Percentiles rank a stretch among this genome's conserved stretches.
phyloP scores from a whole-genome alignment of 177 flowering plant genomes.

The Tripterygium wilfordii region DNA sequence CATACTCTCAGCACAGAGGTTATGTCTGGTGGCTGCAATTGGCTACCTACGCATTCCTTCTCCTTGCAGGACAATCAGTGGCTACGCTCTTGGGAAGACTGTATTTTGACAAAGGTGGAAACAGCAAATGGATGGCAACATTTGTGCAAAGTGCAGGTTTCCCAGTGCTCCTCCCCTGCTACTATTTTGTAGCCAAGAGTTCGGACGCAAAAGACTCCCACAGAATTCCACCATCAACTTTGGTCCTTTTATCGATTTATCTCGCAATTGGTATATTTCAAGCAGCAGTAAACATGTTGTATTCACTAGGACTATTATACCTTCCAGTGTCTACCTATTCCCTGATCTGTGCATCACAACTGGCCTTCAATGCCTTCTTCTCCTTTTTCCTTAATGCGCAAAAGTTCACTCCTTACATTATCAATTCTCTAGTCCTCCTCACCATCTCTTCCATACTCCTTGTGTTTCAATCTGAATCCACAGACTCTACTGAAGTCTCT shows the following conservation, averaged over 20 bases:
- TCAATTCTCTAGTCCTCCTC: constrained; percentile 21
- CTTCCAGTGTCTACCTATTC: constrained; percentile 39
- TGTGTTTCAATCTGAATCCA: constrained; percentile 3
- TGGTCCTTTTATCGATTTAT: constrained; percentile 15
- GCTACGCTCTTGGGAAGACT: constrained; percentile 37
- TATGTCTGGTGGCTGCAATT: constrained; percentile 26
- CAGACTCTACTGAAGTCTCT: constrained; percentile 1
- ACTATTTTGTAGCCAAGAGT: constrained; percentile 1
- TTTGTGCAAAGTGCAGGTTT: constrained; percentile 27
- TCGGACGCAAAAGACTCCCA: background rate
- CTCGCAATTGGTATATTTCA: constrained; percentile 23
- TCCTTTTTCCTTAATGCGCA: constrained; percentile 31
- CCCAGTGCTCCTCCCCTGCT: constrained; percentile 33
- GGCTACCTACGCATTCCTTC: constrained; percentile 15
- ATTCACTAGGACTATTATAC: constrained; percentile 25
- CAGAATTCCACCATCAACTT: background rate
- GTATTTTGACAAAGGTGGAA: constrained; percentile 43
- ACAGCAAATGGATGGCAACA: constrained; percentile 43
- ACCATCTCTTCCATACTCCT: constrained; percentile 23
- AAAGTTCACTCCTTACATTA: constrained; percentile 18
- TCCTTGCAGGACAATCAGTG: constrained; percentile 27
- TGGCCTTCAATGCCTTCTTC: constrained; percentile 39
- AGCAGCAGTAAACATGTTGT: constrained; percentile 15
- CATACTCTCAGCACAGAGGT: background rate
- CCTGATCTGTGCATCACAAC: constrained; percentile 27